Conservation (phyloP, 148 eudicot genomes). For the Pharnaceum exiguum region DNA sequence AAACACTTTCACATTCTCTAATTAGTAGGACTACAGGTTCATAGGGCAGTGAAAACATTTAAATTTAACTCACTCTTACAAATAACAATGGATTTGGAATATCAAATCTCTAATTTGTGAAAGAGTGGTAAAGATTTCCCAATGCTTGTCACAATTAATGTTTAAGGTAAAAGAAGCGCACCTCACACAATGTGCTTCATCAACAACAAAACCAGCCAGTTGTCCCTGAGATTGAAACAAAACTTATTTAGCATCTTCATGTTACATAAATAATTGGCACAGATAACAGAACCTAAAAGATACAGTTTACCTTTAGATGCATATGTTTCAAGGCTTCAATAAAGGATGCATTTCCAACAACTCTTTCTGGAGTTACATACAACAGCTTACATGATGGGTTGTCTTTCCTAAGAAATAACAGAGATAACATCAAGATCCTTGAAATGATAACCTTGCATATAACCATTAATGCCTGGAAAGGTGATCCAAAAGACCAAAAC, state of each 20-base stretch:
- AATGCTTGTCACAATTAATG: background rate
- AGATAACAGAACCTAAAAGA: conserved; percentile 8
- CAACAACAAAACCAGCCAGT: conserved; percentile 92
- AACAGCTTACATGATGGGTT: conserved; percentile 93
- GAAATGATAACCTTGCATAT: conserved; percentile 1
- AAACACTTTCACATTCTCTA: too few species aligned
- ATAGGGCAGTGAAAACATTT: too few species aligned
- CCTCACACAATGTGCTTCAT: conserved; percentile 99
- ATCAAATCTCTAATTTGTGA: too few species aligned
- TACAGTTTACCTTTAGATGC: conserved; percentile 75
- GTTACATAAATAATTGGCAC: conserved; percentile 1
- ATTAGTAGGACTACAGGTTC: too few species aligned
- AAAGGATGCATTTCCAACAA: conserved; percentile 80
- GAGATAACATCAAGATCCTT: background rate
- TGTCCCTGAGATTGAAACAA: conserved; percentile 56
- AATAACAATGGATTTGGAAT: too few species aligned
- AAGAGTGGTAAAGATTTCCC: too few species aligned
- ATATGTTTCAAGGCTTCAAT: conserved; percentile 52
- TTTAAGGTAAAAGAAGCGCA: conserved; percentile 26
- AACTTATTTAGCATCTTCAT: conserved; percentile 9
- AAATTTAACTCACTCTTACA: too few species aligned
- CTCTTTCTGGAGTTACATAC: conserved; percentile 97
- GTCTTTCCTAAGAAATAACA: conserved; percentile 55
- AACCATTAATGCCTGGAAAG: background rate
- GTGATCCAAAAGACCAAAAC: background rate